Base-by-base conservation (phyloP, 495 filamentous ascomycete species). In the Xanthoparmelia taractica region DNA sequence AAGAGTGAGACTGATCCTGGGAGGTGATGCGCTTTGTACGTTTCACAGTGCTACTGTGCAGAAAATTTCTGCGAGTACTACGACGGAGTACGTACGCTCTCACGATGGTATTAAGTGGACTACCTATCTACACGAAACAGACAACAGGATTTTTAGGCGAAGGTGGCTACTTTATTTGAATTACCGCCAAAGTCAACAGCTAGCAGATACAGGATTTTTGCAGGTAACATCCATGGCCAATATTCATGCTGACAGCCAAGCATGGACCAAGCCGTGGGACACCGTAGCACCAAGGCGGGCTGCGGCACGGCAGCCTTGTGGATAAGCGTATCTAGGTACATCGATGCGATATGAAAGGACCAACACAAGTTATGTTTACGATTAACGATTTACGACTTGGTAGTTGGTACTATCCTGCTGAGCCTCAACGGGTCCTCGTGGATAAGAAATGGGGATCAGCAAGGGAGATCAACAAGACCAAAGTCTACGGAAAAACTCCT, bases 381-480 rank as follows among this genome's bases (percentile, higher is more conserved):
- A n/a, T n/a, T n/a, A 10, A 36, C 34, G 34, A 1, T 33, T 7
- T 52, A 52, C 48, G 27, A 54, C 15, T 34, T 54, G 17, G 27
- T 20, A 54, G 29, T 34, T 54, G 17, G 27, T 20, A 20, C 50
- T 54, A 54, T 54, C 17, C 17, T 33, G 50, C 29, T 25, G 29
- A 54, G 50, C 50, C 50, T 54, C 50, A 54, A 54, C 50, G 50
- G 50, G 27, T 33, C 29, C 29, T 54, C 17, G 17, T 54, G 50
- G 13, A 33, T 11, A 1, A 1, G 8, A 27, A 10, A 17, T 20
- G 2, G 36, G 57, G 45, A 54, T 61, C 60, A 41, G 60, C 60
- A n/a, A n/a, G 48, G 60, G 60, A 56, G 50, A 62, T 62, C 27
- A 62, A 62, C 60, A 41, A 48, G 48, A 36, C 37, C 33, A 34